Conservation (phyloP, 1,139 yeast genomes). For the Taphrina sp. region DNA sequence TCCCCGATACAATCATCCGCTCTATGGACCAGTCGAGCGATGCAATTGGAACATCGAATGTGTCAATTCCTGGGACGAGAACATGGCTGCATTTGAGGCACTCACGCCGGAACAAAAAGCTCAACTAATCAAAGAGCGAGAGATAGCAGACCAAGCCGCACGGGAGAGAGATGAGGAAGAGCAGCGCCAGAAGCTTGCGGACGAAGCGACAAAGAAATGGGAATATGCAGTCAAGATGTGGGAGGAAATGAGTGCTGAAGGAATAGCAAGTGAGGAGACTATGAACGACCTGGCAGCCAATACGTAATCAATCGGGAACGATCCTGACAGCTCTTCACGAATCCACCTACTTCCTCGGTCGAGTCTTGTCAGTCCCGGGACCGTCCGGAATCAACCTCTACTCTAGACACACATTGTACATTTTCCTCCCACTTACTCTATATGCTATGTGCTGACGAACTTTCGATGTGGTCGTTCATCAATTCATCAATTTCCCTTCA, state of each 20-base stretch:
- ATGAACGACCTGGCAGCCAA: conserved; percentile 4
- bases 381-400: too few relatives aligned
- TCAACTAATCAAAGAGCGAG: conserved; percentile 12
- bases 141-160: conserved; percentile 19
- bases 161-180: conserved; percentile 24
- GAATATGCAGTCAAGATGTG: conserved; percentile 29
- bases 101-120: conserved; percentile 23
- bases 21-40: conserved; percentile 28
- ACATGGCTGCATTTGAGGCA: conserved; percentile 23
- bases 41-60: conserved; percentile 30
- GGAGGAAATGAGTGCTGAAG: conserved; percentile 26
- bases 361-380: too few relatives aligned
- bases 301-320: too few relatives aligned
- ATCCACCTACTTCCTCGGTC: too few relatives aligned
- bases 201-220: conserved; percentile 29
- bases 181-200: conserved; percentile 21
- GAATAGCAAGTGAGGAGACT: conserved; percentile 15
- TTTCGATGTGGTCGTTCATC: too few relatives aligned
- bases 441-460: too few relatives aligned
- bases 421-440: too few relatives aligned
- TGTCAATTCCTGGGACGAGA: conserved; percentile 25
- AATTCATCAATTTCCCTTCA: too few relatives aligned
- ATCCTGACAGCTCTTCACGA: too few relatives aligned
- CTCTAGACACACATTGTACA: too few relatives aligned
- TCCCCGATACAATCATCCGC: conserved; percentile 27